These are phyloP conservation scores for Malus asiatica DNA, from an alignment of 306 rosid species.

Conservation along the genomic window DNA sequence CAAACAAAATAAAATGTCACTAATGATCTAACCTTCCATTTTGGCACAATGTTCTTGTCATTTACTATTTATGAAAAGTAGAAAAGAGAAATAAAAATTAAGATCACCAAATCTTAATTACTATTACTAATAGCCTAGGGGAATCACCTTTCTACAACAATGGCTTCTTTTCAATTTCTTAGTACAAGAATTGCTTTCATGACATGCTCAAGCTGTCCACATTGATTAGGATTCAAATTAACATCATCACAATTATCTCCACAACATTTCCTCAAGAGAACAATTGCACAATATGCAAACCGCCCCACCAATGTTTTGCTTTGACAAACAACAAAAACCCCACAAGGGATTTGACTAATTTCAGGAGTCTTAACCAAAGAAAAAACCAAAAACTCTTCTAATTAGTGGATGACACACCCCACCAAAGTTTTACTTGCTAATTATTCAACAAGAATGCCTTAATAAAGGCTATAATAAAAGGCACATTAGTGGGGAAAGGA, in stretches of 20 bases:
- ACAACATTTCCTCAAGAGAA: neutral
- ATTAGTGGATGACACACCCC: slow-evolving; percentile 44
- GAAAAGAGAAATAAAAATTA: neutral
- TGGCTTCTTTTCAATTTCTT: neutral
- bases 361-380: slow-evolving; percentile 18
- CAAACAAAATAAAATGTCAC: neutral
- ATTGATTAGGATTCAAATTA: slow-evolving; percentile 17
- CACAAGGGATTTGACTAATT: slow-evolving; percentile 21
- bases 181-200: slow-evolving; percentile 3
- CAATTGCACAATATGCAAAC: slow-evolving; percentile 14
- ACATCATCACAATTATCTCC: slow-evolving; percentile 14
- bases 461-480: slow-evolving; percentile 11
- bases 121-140: neutral
- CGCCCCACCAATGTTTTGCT: slow-evolving; percentile 38
- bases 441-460: slow-evolving; percentile 7
- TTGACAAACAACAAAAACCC: slow-evolving; percentile 24
- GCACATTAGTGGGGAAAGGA: slow-evolving; percentile 27
- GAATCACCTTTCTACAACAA: neutral
- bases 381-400: slow-evolving; percentile 18
- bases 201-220: neutral
- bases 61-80: neutral
- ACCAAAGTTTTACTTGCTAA: slow-evolving; percentile 19
- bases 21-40: neutral
- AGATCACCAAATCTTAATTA: neutral
- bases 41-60: neutral